phyloP scores from a whole-genome alignment of 1,284 basidiomycete genomes.

The Naganishia sp. region DNA sequence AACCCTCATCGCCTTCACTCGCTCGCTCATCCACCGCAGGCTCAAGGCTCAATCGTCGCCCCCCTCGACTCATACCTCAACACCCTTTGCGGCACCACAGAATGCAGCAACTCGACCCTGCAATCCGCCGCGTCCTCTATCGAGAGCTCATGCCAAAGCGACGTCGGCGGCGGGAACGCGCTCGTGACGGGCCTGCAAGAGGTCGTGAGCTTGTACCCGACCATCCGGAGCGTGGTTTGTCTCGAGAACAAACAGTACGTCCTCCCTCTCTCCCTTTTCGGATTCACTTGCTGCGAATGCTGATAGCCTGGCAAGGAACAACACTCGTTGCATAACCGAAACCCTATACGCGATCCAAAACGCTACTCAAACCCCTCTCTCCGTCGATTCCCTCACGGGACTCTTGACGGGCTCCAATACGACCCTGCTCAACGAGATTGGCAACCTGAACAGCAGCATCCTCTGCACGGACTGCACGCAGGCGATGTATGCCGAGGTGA shows the following conservation, averaged over 20 bases:
- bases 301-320: conserved; percentile 36
- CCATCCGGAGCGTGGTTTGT: conserved; percentile 45
- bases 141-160: conserved; percentile 21
- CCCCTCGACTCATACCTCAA: conserved; percentile 44
- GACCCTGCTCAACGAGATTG: conserved; percentile 31
- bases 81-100: conserved; percentile 40
- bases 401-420: conserved; percentile 38
- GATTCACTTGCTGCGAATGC: conserved; percentile 11
- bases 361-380: conserved; percentile 38
- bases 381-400: conserved; percentile 37
- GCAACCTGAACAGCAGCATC: conserved; percentile 37
- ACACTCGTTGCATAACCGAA: conserved; percentile 44
- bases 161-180: conserved; percentile 20
- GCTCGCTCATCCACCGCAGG: neutral
- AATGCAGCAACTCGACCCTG: conserved; percentile 47
- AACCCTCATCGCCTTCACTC: too few species aligned
- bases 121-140: conserved; percentile 36
- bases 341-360: conserved; percentile 45
- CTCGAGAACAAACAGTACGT: conserved; percentile 47
- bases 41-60: conserved; percentile 40
- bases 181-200: conserved; percentile 29
- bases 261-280: neutral
- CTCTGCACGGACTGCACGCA: conserved; percentile 49
- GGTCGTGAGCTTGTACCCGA: conserved; percentile 40
- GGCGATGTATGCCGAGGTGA: conserved; percentile 45